These are phyloP conservation scores for Dendrobium officinale DNA, from an alignment of 106 monocot species.

Conservation along the genomic window DNA sequence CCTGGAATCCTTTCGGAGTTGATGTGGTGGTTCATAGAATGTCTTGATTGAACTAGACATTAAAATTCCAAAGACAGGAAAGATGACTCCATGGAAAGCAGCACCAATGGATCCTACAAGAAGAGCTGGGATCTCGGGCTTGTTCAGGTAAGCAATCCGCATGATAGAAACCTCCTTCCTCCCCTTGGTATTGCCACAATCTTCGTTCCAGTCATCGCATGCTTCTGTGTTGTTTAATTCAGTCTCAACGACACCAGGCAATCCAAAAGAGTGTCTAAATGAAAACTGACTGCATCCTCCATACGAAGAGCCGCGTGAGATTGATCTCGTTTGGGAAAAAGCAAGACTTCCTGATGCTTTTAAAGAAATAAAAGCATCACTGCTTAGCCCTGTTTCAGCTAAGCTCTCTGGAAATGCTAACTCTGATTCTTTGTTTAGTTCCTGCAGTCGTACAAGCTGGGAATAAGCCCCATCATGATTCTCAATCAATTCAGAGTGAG, in stretches of 20 bases:
- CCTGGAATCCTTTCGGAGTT: slow-evolving; percentile 38
- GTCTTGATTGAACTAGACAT: slow-evolving; percentile 46
- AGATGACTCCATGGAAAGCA: slow-evolving; percentile 28
- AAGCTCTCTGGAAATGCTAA: neutral
- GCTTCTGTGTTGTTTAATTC: neutral
- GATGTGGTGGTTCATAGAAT: slow-evolving; percentile 47
- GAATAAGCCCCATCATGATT: slow-evolving; percentile 60
- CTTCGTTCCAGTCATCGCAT: neutral
- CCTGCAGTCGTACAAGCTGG: slow-evolving; percentile 72
- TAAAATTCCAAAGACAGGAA: slow-evolving; percentile 61
- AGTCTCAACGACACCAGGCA: slow-evolving; percentile 11
- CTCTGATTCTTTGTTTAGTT: slow-evolving; percentile 22
- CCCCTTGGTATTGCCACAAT: neutral
- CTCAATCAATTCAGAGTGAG: slow-evolving; percentile 47
- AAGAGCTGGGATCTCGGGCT: slow-evolving; percentile 55
- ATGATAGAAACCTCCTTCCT: slow-evolving; percentile 31
- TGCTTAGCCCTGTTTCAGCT: neutral
- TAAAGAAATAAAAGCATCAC: neutral
- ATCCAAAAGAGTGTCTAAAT: slow-evolving; percentile 16
- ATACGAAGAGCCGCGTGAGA: slow-evolving; percentile 31
- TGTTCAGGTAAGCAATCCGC: slow-evolving; percentile 49
- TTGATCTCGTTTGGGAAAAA: slow-evolving; percentile 17
- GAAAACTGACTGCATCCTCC: slow-evolving; percentile 24
- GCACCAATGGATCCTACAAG: slow-evolving; percentile 45
- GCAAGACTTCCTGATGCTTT: slow-evolving; percentile 10